These are phyloP conservation scores for Sclerotinia spermophila DNA, from an alignment of 2,329 filamentous ascomycete genomes.

Conservation along the genomic window DNA sequence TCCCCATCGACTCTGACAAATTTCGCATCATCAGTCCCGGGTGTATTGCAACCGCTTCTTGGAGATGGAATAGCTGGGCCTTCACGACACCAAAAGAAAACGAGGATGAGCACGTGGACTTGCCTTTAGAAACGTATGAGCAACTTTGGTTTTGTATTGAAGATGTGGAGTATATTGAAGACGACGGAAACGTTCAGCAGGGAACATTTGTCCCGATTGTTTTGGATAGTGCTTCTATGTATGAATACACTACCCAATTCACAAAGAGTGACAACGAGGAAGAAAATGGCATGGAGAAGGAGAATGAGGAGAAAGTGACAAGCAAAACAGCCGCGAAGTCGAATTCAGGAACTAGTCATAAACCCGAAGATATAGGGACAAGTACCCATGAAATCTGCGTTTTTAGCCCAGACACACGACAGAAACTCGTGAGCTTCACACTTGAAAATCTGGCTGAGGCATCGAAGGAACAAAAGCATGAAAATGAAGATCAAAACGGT, in stretches of 20 bases:
- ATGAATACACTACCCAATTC: not conserved
- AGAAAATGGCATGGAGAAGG: not conserved
- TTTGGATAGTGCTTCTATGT: not conserved
- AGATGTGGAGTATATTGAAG: not conserved
- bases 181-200: not conserved
- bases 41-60: conserved; percentile 60
- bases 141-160: conserved; percentile 2
- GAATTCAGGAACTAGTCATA: not conserved
- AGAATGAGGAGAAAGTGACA: not conserved
- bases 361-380: not conserved
- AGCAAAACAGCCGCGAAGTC: not conserved
- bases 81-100: not conserved
- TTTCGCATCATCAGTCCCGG: conserved; percentile 44
- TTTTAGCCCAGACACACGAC: not conserved
- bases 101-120: not conserved
- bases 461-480: not conserved
- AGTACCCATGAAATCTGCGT: not conserved
- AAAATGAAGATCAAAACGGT: not conserved
- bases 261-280: not conserved
- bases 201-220: not conserved
- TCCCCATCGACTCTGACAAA: conserved; percentile 29
- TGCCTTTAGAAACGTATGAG: not conserved
- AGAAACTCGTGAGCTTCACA: not conserved
- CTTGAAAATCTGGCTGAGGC: not conserved
- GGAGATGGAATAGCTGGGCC: conserved; percentile 37